Conservation (phyloP, 345 rosid genomes). For the Salix suchowensis region DNA sequence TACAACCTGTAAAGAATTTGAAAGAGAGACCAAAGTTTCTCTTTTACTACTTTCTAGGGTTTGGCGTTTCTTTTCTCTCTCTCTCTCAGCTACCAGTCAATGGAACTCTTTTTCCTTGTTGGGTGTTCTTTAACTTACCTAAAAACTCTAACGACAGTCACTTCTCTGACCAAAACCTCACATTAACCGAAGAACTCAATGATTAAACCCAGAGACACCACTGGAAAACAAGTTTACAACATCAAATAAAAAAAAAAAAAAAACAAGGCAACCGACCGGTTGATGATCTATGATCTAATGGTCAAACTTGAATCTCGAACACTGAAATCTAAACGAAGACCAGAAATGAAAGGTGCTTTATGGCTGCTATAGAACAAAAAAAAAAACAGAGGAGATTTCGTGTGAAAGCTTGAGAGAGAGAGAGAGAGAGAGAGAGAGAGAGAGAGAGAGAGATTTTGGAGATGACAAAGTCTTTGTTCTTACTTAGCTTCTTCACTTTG, state of each 20-base stretch:
- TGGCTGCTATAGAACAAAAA: not conserved
- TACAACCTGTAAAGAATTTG: not conserved
- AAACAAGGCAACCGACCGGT: constrained; percentile 7
- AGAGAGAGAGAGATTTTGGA: not conserved
- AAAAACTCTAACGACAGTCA: constrained; percentile 36
- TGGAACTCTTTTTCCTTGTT: constrained; percentile 20
- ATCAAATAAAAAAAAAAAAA: not conserved
- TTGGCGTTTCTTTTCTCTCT: constrained; percentile 22
- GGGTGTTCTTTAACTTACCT: constrained; percentile 34
- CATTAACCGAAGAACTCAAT: constrained; percentile 49
- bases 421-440: too few species aligned
- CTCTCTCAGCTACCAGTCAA: constrained; percentile 73
- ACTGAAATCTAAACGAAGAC: constrained; percentile 11
- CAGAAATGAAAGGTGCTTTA: not conserved
- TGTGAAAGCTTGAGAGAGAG: not conserved
- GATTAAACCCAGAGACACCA: constrained; percentile 9
- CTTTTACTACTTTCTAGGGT: constrained; percentile 30
- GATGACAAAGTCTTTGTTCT: constrained; percentile 17
- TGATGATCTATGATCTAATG: constrained; percentile 19
- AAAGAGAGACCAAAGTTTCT: not conserved
- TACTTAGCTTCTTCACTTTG: not conserved
- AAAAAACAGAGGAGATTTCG: constrained; percentile 1
- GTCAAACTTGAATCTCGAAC: constrained; percentile 14
- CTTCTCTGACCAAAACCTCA: constrained; percentile 41
- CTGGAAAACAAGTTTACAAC: not conserved